Percentiles rank a stretch among this genome's conserved stretches.
phyloP scores from a whole-genome alignment of 2,329 filamentous ascomycete genomes.

The Fusarium newnesense region DNA sequence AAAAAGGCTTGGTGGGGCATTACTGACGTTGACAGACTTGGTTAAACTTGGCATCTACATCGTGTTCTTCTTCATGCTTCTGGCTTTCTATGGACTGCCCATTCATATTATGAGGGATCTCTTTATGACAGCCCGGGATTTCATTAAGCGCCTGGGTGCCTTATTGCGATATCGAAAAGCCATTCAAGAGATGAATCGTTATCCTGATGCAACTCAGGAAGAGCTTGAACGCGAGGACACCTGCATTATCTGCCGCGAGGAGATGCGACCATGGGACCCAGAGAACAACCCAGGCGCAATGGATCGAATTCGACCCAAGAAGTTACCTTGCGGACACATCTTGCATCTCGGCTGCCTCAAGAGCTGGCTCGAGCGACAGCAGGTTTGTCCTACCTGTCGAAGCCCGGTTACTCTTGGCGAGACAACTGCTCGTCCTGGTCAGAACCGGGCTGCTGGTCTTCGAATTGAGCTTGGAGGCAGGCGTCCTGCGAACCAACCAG shows the following conservation, averaged over 20 bases:
- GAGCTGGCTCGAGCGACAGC: constrained; percentile 96
- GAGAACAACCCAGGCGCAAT: constrained; percentile 72
- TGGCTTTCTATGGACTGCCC: constrained; percentile 93
- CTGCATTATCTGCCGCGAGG: constrained; percentile 97
- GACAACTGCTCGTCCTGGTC: constrained; percentile 37
- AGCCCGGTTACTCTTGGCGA: constrained; percentile 70
- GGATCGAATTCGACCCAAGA: constrained; percentile 90
- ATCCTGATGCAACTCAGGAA: constrained; percentile 88
- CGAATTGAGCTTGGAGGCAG: constrained; percentile 47
- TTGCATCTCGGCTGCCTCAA: constrained; percentile 93
- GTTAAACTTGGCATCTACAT: constrained; percentile 90
- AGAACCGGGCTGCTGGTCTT: constrained; percentile 45
- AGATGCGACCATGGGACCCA: constrained; percentile 85
- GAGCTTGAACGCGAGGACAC: constrained; percentile 89
- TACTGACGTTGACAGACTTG: constrained; percentile 70
- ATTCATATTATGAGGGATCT: constrained; percentile 97
- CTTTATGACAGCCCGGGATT: constrained; percentile 92
- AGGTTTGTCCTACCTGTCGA: constrained; percentile 95
- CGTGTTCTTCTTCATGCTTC: constrained; percentile 91
- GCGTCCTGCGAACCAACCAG: constrained; percentile 33
- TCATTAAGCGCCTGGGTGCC: constrained; percentile 88
- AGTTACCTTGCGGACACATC: constrained; percentile 95
- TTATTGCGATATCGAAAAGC: constrained; percentile 91
- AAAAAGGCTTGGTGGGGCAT: constrained; percentile 17
- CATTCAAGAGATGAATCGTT: constrained; percentile 92